These are phyloP conservation scores for Elaeis guineensis DNA, from an alignment of 176 grass and related monocot genomes.

Conservation along the genomic window DNA sequence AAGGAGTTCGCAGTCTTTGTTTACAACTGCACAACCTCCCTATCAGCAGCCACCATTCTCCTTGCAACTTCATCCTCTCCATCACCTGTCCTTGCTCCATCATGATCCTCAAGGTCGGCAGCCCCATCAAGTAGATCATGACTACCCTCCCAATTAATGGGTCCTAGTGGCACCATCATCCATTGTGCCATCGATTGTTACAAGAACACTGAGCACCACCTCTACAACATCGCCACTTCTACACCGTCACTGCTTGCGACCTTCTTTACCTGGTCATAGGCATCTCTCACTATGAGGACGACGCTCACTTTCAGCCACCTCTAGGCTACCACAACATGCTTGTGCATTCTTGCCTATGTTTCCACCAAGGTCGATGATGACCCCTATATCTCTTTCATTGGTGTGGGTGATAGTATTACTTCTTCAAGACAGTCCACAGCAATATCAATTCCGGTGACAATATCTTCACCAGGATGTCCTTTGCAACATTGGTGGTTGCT, in stretches of 20 bases:
- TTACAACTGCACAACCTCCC: conserved; percentile 75
- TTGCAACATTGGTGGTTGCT: conserved; percentile 36
- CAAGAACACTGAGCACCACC: conserved; percentile 77
- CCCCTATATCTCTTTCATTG: conserved; percentile 63
- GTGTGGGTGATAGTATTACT: conserved; percentile 42
- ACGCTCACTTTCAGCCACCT: conserved; percentile 53
- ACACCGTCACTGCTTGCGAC: conserved; percentile 10
- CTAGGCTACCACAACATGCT: conserved; percentile 67
- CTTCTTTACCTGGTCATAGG: conserved; percentile 92
- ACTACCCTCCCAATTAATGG: conserved; percentile 45
- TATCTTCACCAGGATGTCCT: conserved; percentile 78
- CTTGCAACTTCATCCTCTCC: conserved; percentile 68
- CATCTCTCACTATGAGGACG: conserved; percentile 74
- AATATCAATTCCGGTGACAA: conserved; percentile 88
- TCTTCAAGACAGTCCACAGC: conserved; percentile 94
- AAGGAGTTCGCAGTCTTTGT: conserved; percentile 89
- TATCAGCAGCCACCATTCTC: conserved; percentile 60
- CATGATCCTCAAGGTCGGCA: conserved; percentile 69
- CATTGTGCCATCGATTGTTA: conserved; percentile 94
- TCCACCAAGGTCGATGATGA: conserved; percentile 81
- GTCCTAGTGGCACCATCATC: conserved; percentile 68
- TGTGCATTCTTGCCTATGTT: conserved; percentile 48
- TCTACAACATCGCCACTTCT: conserved; percentile 24
- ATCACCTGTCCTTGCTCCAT: conserved; percentile 57
- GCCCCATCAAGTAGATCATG: conserved; percentile 73